Conservation (phyloP, 2,329 filamentous ascomycete genomes). For the Penicillium sp. region DNA sequence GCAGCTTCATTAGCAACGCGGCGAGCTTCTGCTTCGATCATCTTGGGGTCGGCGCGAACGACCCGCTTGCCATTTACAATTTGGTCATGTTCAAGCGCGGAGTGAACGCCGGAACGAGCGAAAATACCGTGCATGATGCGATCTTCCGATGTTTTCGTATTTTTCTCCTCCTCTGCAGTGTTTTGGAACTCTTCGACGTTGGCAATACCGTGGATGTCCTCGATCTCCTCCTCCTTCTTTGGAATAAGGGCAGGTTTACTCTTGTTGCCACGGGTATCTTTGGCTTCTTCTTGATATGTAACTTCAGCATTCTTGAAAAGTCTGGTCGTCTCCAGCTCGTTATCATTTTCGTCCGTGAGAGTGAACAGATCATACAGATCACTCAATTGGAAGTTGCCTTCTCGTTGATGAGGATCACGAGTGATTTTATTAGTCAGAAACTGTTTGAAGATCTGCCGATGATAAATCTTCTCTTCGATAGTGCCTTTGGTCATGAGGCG, state of each 20-base stretch:
- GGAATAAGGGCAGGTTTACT: neutral
- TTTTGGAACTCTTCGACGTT: slow-evolving; percentile 63
- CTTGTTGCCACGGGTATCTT: slow-evolving; percentile 1
- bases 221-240: slow-evolving; percentile 47
- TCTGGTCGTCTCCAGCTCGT: slow-evolving; percentile 76
- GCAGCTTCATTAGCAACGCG: slow-evolving; percentile 76
- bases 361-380: slow-evolving; percentile 92
- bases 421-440: slow-evolving; percentile 96
- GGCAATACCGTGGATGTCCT: slow-evolving; percentile 60
- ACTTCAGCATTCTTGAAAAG: slow-evolving; percentile 88
- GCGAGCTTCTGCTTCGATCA: slow-evolving; percentile 79
- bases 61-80: slow-evolving; percentile 77
- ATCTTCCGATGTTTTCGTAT: slow-evolving; percentile 55
- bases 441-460: slow-evolving; percentile 97
- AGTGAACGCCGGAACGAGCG: slow-evolving; percentile 78
- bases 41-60: slow-evolving; percentile 69
- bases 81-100: slow-evolving; percentile 88
- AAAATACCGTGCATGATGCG: slow-evolving; percentile 89
- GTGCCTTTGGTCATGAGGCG: slow-evolving; percentile 97
- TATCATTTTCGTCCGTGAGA: slow-evolving; percentile 65
- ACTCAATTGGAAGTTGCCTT: slow-evolving; percentile 76
- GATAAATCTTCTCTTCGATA: slow-evolving; percentile 98
- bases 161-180: slow-evolving; percentile 39
- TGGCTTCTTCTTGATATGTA: slow-evolving; percentile 51
- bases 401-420: slow-evolving; percentile 88